These are phyloP conservation scores for Toxoplasma gondii DNA, from an alignment of 169 alveolate genomes.

Conservation along the genomic window DNA sequence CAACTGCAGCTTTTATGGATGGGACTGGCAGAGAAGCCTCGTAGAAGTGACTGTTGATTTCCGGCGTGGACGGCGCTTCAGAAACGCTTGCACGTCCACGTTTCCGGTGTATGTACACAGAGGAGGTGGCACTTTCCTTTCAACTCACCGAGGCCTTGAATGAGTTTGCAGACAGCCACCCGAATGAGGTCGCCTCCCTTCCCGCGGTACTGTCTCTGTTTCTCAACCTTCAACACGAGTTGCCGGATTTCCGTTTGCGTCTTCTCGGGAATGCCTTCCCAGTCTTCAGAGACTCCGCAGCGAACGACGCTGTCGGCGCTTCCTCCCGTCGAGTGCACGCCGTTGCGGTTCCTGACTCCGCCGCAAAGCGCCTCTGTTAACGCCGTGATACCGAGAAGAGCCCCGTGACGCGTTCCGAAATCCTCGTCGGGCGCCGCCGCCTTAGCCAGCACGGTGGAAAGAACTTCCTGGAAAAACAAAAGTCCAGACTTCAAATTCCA, in stretches of 20 bases:
- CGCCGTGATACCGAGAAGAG: conserved; percentile 15
- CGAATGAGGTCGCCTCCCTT: conserved; percentile 73
- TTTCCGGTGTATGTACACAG: no score
- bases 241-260: conserved; percentile 17
- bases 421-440: neutral
- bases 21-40: no score
- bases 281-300: neutral
- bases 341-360: neutral
- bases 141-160: conserved; percentile 46
- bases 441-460: neutral
- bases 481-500: neutral
- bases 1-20: no score
- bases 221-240: conserved; percentile 63
- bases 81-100: no score
- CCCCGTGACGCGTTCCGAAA: conserved; percentile 19
- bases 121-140: no score
- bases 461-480: neutral
- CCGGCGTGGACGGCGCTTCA: no score
- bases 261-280: neutral
- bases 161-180: conserved; percentile 61
- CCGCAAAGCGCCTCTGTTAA: neutral
- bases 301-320: neutral
- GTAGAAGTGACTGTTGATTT: no score
- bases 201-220: conserved; percentile 67
- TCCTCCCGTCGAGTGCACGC: neutral